phyloP scores from a whole-genome alignment of 2,329 filamentous ascomycete species.

The Chaetomium sp. region DNA sequence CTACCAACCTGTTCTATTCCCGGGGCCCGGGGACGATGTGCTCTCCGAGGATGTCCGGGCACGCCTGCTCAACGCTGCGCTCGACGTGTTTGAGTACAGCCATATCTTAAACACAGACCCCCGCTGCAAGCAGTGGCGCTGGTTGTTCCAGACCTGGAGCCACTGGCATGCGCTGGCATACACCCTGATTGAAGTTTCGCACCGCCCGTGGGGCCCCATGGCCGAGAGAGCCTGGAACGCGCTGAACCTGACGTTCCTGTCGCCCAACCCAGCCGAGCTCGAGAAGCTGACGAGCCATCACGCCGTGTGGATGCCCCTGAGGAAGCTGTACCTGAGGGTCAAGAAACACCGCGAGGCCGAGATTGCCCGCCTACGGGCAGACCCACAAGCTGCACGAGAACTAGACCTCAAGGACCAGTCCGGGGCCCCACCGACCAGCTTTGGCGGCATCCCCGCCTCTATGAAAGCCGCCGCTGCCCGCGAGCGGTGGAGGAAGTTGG shows the following conservation, averaged over 20 bases:
- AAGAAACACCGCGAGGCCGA: constrained; percentile 55
- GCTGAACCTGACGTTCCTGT: constrained; percentile 41
- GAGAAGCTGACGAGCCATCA: constrained; percentile 50
- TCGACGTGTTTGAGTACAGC: constrained; percentile 60
- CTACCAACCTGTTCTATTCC: constrained; percentile 55
- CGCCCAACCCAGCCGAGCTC: constrained; percentile 45
- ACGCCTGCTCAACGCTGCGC: constrained; percentile 50
- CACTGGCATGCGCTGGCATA: constrained; percentile 63
- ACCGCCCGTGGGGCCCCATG: constrained; percentile 49
- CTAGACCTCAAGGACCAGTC: constrained; percentile 54
- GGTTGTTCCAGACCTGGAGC: constrained; percentile 61
- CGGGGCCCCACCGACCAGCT: constrained; percentile 48
- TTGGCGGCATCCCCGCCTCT: constrained; percentile 51
- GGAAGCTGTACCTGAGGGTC: constrained; percentile 57
- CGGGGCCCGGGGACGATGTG: constrained; percentile 39
- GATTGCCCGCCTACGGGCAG: constrained; percentile 50
- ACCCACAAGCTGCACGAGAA: constrained; percentile 52
- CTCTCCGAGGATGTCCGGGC: constrained; percentile 40
- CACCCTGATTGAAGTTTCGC: constrained; percentile 54
- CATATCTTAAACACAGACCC: constrained; percentile 55
- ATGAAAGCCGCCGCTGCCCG: constrained; percentile 52
- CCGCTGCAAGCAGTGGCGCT: constrained; percentile 55
- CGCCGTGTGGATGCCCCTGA: constrained; percentile 56
- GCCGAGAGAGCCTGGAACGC: constrained; percentile 52
- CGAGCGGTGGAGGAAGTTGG: constrained; percentile 55